Percentiles rank a stretch among this genome's conserved stretches.
These are phyloP conservation scores for Scedosporium boydii DNA, from an alignment of 2,329 filamentous ascomycete species.

Conservation along the genomic window DNA sequence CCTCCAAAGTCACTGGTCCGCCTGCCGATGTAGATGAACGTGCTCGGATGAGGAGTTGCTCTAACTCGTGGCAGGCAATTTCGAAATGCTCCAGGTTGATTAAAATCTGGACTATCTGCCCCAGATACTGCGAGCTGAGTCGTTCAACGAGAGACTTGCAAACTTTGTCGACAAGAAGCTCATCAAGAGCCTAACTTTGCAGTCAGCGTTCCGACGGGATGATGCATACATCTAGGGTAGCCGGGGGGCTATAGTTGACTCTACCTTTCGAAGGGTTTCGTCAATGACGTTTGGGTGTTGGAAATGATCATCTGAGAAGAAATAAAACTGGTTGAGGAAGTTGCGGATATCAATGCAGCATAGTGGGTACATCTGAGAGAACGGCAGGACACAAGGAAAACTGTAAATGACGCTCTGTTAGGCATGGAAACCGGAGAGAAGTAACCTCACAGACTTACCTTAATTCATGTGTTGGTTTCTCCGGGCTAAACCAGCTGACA, in stretches of 20 bases:
- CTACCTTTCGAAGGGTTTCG: constrained; percentile 71
- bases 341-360: constrained; percentile 98
- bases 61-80: constrained; percentile 80
- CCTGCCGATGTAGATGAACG: constrained; percentile 74
- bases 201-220: not conserved
- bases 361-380: constrained; percentile 97
- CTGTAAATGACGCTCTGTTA: constrained; percentile 32
- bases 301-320: constrained; percentile 94
- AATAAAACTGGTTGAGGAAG: constrained; percentile 96
- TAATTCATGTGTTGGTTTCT: constrained; percentile 66
- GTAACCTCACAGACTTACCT: constrained; percentile 38
- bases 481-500: constrained; percentile 90
- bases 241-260: constrained; percentile 4
- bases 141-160: constrained; percentile 84
- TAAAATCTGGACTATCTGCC: constrained; percentile 95
- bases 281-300: constrained; percentile 85
- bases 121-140: constrained; percentile 84
- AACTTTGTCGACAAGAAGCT: constrained; percentile 86
- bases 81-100: constrained; percentile 98
- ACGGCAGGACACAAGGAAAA: constrained; percentile 91
- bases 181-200: constrained; percentile 66
- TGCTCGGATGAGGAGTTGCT: constrained; percentile 75
- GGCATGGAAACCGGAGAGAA: not conserved
- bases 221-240: not conserved
- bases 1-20: constrained; percentile 67